phyloP scores from a whole-genome alignment of 2,329 filamentous ascomycete genomes.

The Aspergillus spinulosporus region DNA sequence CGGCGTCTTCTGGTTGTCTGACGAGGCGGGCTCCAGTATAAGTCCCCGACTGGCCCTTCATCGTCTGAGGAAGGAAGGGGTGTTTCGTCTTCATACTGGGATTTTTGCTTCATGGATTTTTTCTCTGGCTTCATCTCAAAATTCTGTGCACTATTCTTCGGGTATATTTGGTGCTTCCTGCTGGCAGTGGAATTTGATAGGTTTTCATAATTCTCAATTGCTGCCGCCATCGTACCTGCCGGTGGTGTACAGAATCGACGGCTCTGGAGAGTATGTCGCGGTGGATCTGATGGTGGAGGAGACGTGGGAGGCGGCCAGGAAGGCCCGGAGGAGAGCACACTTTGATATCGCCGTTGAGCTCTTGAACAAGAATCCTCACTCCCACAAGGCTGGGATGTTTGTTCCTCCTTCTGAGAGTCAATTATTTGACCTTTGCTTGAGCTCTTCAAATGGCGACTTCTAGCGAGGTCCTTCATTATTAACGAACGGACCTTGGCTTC shows the following conservation, averaged over 20 bases:
- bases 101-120: constrained; percentile 18
- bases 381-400: background rate
- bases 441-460: constrained; percentile 23
- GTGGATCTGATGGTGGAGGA: constrained; percentile 26
- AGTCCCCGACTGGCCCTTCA: constrained; percentile 31
- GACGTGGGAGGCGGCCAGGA: constrained; percentile 31
- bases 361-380: constrained; percentile 15
- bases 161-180: constrained; percentile 21
- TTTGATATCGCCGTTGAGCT: constrained; percentile 15
- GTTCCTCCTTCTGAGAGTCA: background rate
- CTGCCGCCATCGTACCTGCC: background rate
- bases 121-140: constrained; percentile 24
- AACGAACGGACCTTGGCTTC: constrained; percentile 30
- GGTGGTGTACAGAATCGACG: constrained; percentile 25
- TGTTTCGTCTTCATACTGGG: constrained; percentile 29
- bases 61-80: constrained; percentile 44
- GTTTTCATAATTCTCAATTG: constrained; percentile 15
- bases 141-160: constrained; percentile 28
- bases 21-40: constrained; percentile 14
- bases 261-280: constrained; percentile 17
- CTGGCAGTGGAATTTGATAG: constrained; percentile 15
- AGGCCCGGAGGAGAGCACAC: constrained; percentile 25
- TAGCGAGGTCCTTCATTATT: constrained; percentile 31
- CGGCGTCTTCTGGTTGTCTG: constrained; percentile 13
- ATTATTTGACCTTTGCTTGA: constrained; percentile 5